Base-by-base conservation (phyloP, 2,329 filamentous ascomycete species). In the Teratosphaeria epicoccoides region DNA sequence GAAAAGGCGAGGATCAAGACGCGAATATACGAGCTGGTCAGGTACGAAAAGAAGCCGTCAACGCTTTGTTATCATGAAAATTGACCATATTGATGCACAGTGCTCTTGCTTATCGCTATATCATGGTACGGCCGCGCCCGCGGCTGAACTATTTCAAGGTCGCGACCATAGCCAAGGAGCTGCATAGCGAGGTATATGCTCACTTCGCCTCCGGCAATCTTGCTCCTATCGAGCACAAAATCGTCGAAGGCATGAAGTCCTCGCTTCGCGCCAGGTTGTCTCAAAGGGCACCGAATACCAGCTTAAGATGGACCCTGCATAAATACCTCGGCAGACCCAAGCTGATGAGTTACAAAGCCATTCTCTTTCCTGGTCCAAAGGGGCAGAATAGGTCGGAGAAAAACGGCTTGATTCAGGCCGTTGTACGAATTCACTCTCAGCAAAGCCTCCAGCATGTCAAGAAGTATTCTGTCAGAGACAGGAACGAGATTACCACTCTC, bases 131-230 rank as follows among this genome's bases (percentile, higher is more conserved):
- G 24, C 68, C 70, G 12, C 45, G 50, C 22, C 69, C 68, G 23
- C 47, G 50, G 24, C 59, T 73, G 17, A 57, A 65, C n/a, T 50
- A 70, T 23, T 57, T 55, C 22, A 60, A 68, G 43, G 63, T 72
- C 37, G 67, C 70, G 17, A 49, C 57, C 9, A 63, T 70, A 37
- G 72, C 69, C 10, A 62, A 63, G 40, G 57, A 66, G 7, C 63
- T 77, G n/a, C 73, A 78, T 52, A 54, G 65, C 45, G 55, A 62
- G 24, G 73, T 78, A 70, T 77, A 76, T 60, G 67, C 59, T 23
- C 66, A 70, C 22, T 74, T 77, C 55, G 73, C 75, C 23, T 58
- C 56, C 60, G 76, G 71, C 59, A 67, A 64, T 24, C 52, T 62
- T 26, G 45, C 51, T 6, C 29, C 51, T n/a, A 47, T 66, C 20